A percentile compares a stretch with the other conserved stretches of the same genome.
Conservation (phyloP, 2,329 filamentous ascomycete species). For the Alternaria triticina region DNA sequence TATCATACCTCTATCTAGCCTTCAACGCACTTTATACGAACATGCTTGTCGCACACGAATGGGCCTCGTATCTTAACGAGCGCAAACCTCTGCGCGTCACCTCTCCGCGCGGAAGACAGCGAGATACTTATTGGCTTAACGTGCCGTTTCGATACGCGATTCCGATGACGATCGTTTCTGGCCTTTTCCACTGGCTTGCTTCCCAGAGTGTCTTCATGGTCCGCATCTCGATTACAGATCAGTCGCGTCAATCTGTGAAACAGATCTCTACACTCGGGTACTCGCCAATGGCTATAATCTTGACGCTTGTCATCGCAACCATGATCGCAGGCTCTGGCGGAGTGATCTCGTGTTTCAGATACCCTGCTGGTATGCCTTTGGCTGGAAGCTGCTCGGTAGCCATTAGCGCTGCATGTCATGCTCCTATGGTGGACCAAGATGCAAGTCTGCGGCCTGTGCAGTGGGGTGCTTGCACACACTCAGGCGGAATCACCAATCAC, state of each 20-base stretch:
- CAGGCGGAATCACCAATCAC: neutral
- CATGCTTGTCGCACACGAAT: slow-evolving; percentile 58
- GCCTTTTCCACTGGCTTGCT: slow-evolving; percentile 52
- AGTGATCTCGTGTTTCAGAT: neutral
- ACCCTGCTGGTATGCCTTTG: neutral
- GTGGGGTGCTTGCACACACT: neutral
- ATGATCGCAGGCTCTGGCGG: neutral
- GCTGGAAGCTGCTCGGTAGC: neutral
- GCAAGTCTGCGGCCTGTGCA: neutral
- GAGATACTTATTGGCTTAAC: slow-evolving; percentile 52
- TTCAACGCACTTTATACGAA: slow-evolving; percentile 56
- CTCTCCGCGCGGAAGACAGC: slow-evolving; percentile 43
- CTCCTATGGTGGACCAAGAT: neutral
- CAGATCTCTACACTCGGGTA: neutral
- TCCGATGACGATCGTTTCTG: slow-evolving; percentile 43
- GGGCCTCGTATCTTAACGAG: slow-evolving; percentile 45
- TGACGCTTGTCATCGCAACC: neutral
- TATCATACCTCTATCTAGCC: slow-evolving; percentile 55
- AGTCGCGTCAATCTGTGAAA: neutral
- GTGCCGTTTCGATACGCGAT: slow-evolving; percentile 49
- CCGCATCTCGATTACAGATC: neutral
- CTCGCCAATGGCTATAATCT: neutral
- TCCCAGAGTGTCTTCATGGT: slow-evolving; percentile 54
- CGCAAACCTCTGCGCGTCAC: slow-evolving; percentile 50
- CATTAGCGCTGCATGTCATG: neutral